Evolutionary conservation across 2,329 filamentous ascomycete species (phyloP).

Genomic region (Fusarium nurragi): DNA sequence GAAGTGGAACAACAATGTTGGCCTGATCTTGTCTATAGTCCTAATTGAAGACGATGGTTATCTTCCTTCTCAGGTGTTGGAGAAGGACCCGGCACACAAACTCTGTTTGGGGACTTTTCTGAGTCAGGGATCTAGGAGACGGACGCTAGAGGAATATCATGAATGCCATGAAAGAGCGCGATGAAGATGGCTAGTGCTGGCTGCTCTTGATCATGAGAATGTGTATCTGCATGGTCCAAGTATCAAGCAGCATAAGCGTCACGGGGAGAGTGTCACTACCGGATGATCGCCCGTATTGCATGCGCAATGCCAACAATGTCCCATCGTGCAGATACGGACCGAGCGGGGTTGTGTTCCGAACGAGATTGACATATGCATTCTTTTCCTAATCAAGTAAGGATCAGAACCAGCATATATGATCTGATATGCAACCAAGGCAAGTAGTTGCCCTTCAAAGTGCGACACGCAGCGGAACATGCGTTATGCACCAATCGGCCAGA

Average conservation of each 20-base stretch:
- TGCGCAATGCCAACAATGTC: background rate
- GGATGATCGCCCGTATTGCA: background rate
- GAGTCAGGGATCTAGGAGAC: no score
- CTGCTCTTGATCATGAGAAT: background rate
- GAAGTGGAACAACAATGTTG: no score
- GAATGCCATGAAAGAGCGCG: background rate
- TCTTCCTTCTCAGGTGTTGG: no score
- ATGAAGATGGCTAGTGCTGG: background rate
- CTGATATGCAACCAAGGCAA: background rate
- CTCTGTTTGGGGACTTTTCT: no score
- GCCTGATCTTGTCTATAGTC: no score
- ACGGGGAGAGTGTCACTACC: background rate
- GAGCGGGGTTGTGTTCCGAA: no score
- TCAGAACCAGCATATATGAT: background rate
- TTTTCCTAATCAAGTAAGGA: background rate
- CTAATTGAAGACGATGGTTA: no score
- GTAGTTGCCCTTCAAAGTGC: no score
- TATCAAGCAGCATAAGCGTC: background rate
- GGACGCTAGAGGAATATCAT: fast-evolving
- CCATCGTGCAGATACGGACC: background rate
- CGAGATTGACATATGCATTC: background rate
- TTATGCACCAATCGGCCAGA: background rate
- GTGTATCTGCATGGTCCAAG: background rate
- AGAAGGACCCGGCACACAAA: no score
- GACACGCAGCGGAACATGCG: no score